Conservation (phyloP, 2,329 filamentous ascomycete genomes). For the Sclerotinia borealis region DNA sequence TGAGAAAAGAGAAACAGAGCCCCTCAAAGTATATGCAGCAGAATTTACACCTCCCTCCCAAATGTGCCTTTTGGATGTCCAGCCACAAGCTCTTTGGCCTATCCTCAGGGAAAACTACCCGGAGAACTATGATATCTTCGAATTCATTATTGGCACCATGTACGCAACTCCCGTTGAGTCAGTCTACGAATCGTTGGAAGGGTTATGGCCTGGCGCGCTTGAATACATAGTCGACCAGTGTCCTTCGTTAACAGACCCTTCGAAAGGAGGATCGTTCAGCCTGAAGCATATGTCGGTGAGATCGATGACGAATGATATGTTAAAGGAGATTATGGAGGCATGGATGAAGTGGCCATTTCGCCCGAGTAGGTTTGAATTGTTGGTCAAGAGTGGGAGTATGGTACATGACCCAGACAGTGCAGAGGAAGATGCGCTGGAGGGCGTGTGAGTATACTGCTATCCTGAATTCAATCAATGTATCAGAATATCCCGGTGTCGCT, state of each 20-base stretch:
- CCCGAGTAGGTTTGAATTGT: slow-evolving; percentile 57
- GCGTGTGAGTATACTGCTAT: neutral
- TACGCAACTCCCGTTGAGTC: slow-evolving; percentile 33
- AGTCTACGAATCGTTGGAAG: slow-evolving; percentile 42
- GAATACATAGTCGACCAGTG: slow-evolving; percentile 47
- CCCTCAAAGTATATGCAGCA: slow-evolving; percentile 47
- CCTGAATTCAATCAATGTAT: neutral
- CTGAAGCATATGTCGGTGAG: slow-evolving; percentile 41
- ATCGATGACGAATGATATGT: slow-evolving; percentile 47
- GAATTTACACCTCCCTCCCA: slow-evolving; percentile 63
- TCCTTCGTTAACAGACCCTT: slow-evolving; percentile 43
- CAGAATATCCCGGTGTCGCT: neutral
- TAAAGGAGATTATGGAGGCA: slow-evolving; percentile 50
- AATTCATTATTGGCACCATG: slow-evolving; percentile 44
- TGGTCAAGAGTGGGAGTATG: slow-evolving; percentile 9
- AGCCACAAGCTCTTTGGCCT: slow-evolving; percentile 49
- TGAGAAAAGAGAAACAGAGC: slow-evolving; percentile 55
- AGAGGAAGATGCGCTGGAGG: neutral
- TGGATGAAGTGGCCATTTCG: slow-evolving; percentile 63
- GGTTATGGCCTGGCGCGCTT: slow-evolving; percentile 53
- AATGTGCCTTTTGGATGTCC: slow-evolving; percentile 59
- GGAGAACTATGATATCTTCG: slow-evolving; percentile 42
- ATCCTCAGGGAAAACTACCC: slow-evolving; percentile 39
- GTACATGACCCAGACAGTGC: neutral
- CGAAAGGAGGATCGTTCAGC: slow-evolving; percentile 39